Evolutionary conservation across 352 stramenopile genomes (phyloP), one percentile per base, ranked within the genome.

Genomic region (Pythium biforme): DNA sequence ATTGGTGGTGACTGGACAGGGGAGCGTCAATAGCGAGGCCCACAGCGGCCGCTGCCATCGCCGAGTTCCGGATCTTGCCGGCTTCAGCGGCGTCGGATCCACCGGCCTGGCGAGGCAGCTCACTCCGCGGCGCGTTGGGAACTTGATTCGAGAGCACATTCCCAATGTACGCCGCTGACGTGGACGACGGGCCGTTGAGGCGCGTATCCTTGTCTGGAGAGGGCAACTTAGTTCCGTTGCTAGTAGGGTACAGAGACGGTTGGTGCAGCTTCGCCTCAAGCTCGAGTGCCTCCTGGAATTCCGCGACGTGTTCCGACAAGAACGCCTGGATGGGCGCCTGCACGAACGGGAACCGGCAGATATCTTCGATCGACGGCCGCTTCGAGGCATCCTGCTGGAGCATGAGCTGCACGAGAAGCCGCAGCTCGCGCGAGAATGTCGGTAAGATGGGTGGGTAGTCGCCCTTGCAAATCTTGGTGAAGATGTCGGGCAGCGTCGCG

Each of bases 401-500:
- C 86, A 95, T 95, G 43, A 95, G 81, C 66, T 92, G 83, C 39
- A 95, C 84, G 0, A 95, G 76, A 26, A 95, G 71, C 26, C 87
- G 87, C 46, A 95, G 51, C 29, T 95, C 85, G 31, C 85, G 83
- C 41, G 83, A 93, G 49, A 92, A 93, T 6, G 74, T 82, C n/a
- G 76, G 74, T 61, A 82, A 51, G 25, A 96, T 88, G 0, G 88
- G 83, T 29, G 82, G 81, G 52, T 94, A 96, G 12, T 95, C 83
- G 22, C 88, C 86, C 61, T 88, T 92, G 68, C 83, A 93, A 57
- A 96, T 96, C 66, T 95, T 95, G 40, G 77, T 87, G 58, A 96
- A 94, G 64, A 96, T 93, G 34, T 94, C 86, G 0, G 77, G 81
- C 29, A 95, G 62, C 33, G 79, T 95, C 14, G 79, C 83, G 19